Base-by-base conservation (phyloP, 148 eudicot genomes). In the Pharnaceum exiguum region DNA sequence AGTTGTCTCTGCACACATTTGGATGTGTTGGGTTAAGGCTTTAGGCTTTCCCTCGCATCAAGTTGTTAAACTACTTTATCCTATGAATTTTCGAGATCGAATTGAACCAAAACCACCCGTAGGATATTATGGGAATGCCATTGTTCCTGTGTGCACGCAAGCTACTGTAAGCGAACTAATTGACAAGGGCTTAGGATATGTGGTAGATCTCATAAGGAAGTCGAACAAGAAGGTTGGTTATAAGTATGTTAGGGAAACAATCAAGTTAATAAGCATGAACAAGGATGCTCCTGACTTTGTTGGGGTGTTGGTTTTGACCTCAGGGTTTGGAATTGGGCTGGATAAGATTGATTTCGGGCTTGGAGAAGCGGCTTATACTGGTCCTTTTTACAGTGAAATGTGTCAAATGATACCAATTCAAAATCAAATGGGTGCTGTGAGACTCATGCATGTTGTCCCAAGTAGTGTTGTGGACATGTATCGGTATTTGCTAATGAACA, bases 271-370 rank as follows among this genome's bases (percentile, higher is more conserved):
- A 75, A 75, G 82, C 43, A 57, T 46, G 67, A 65, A 23, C 15
- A 68, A 71, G 45, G 67, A 66, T 64, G 49, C 84, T 52, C 87
- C 82, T 0, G 85, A 89, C 78, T 65, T 65, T 23, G 96, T 85
- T 0, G 93, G 96, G 1, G 93, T 85, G 28, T 40, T 89, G 60
- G 71, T 89, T 10, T 25, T 85, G 57, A 75, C 93, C 1, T 85
- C 85, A 44, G 85, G 96, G 96, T 82, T 91, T 48, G 76, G 80
- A 57, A 62, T 89, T 46, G 96, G 93, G 38, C 73, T 85, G 0
- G 93, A 89, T n/a, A 55, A 52, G 58, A 79, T 89, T 70, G 96
- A 89, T 75, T 78, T 89, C 46, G 96, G 96, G 44, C 54, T 82
- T 21, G 96, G 93, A 9, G 72, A 55, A 35, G 82, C 93, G 13